A percentile compares a stretch with the other conserved stretches of the same genome.
These are phyloP conservation scores for Aspergillus leporis DNA, from an alignment of 495 filamentous ascomycete species.

Conservation along the genomic window DNA sequence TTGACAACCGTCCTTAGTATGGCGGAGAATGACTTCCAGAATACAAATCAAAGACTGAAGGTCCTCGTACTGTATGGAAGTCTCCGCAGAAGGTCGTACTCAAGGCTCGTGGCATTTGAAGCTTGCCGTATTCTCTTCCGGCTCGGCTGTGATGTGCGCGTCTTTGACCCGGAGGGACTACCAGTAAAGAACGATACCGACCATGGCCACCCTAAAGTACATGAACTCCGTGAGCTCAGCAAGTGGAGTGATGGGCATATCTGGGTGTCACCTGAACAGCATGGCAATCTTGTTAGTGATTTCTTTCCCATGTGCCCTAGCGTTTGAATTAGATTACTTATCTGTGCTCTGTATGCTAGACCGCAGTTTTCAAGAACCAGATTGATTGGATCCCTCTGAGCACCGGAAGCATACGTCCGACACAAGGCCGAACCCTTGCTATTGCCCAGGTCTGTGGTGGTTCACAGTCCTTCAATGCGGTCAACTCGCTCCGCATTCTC, in stretches of 20 bases:
- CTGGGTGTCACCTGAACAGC: constrained; percentile 71
- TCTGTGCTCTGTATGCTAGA: constrained; percentile 37
- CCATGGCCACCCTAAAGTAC: constrained; percentile 60
- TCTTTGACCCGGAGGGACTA: constrained; percentile 61
- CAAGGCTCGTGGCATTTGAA: constrained; percentile 61
- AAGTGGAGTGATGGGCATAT: constrained; percentile 70
- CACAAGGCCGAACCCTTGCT: constrained; percentile 66
- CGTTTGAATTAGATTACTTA: neutral
- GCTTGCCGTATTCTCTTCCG: constrained; percentile 62
- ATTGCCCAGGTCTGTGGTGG: constrained; percentile 68
- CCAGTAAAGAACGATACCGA: constrained; percentile 65
- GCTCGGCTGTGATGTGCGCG: constrained; percentile 66
- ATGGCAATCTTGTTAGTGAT: constrained; percentile 60
- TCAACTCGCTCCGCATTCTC: constrained; percentile 69
- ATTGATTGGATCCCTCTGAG: constrained; percentile 74
- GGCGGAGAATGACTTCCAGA: constrained; percentile 44
- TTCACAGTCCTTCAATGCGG: constrained; percentile 71
- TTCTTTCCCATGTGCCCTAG: neutral
- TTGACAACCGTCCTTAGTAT: constrained; percentile 55
- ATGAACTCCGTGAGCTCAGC: constrained; percentile 63
- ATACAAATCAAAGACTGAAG: constrained; percentile 50
- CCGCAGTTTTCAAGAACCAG: constrained; percentile 73
- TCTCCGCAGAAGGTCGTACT: constrained; percentile 61
- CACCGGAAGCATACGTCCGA: constrained; percentile 64
- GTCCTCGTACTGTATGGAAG: constrained; percentile 67